Evolutionary conservation across 2,329 filamentous ascomycete genomes (phyloP).

Genomic region (Fusarium ramigenum): DNA sequence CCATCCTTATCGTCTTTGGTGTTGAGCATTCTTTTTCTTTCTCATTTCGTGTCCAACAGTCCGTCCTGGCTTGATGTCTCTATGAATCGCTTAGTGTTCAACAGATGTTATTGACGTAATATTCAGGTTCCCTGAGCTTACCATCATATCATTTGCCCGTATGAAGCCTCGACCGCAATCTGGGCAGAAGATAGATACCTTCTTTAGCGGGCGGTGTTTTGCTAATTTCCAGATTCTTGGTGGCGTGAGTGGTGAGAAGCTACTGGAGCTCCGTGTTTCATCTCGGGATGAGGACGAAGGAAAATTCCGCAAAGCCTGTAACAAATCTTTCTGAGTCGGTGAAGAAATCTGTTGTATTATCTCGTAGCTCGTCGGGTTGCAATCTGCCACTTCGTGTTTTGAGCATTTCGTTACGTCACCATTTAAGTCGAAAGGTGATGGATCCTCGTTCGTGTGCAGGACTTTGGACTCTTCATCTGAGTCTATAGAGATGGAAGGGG

Average conservation of each 20-base stretch:
- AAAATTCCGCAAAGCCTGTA: background rate
- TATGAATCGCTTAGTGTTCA: background rate
- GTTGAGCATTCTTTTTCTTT: background rate
- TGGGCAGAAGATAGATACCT: background rate
- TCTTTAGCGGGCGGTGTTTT: too few relatives aligned
- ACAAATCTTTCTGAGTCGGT: too few relatives aligned
- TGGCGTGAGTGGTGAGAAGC: background rate
- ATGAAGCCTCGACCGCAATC: background rate
- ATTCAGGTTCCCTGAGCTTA: background rate
- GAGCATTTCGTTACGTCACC: background rate
- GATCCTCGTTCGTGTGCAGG: background rate
- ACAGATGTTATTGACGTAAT: background rate
- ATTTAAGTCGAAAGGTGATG: background rate
- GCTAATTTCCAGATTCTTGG: too few relatives aligned
- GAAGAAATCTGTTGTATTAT: too few relatives aligned
- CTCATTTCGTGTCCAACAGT: background rate
- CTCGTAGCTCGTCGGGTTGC: background rate
- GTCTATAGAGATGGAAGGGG: fast-evolving
- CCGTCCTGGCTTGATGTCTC: background rate
- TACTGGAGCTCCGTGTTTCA: background rate
- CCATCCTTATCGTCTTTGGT: fast-evolving
- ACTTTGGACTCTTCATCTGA: fast-evolving
- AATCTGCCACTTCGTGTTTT: background rate
- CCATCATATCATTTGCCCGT: fast-evolving
- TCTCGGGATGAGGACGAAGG: background rate